Percentiles rank a stretch among this genome's conserved stretches.
These are phyloP conservation scores for Suillus paluster DNA, from an alignment of 768 basidiomycete genomes.

Conservation along the genomic window DNA sequence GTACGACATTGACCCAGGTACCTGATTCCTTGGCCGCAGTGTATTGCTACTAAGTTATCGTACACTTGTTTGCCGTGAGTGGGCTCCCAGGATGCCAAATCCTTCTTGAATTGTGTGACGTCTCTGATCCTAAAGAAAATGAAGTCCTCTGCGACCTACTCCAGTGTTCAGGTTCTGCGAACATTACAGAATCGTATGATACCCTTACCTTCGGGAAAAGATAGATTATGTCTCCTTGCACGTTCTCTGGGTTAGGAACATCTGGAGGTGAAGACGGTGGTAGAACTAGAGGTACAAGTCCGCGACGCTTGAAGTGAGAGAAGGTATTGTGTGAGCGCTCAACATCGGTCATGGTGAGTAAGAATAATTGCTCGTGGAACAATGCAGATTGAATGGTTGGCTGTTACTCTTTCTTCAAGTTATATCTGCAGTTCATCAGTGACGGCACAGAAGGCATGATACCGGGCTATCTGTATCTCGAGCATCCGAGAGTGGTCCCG, in stretches of 20 bases:
- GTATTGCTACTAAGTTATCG: conserved; percentile 3
- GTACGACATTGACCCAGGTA: neutral
- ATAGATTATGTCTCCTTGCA: conserved; percentile 12
- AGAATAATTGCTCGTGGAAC: neutral
- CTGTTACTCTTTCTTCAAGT: neutral
- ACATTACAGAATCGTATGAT: neutral
- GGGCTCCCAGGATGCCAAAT: conserved; percentile 4
- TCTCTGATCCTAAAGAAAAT: conserved; percentile 14
- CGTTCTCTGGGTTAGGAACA: conserved; percentile 6
- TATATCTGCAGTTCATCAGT: neutral
- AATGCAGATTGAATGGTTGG: neutral
- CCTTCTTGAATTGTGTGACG: conserved; percentile 4
- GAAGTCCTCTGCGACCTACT: conserved; percentile 10
- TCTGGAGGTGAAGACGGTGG: neutral
- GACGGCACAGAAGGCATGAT: neutral
- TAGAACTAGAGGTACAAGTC: conserved; percentile 4
- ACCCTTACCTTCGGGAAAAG: conserved; percentile 10
- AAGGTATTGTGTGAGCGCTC: neutral
- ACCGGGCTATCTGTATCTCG: too few relatives aligned
- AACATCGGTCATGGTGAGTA: neutral
- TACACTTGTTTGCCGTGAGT: conserved; percentile 3
- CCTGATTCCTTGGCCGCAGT: neutral
- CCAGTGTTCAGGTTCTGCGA: neutral
- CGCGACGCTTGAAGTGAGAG: conserved; percentile 1
- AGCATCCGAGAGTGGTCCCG: too few relatives aligned